Percentiles rank a stretch among this genome's conserved stretches.
These are phyloP conservation scores for Populus tremula DNA, from an alignment of 345 rosid genomes.

Conservation along the genomic window DNA sequence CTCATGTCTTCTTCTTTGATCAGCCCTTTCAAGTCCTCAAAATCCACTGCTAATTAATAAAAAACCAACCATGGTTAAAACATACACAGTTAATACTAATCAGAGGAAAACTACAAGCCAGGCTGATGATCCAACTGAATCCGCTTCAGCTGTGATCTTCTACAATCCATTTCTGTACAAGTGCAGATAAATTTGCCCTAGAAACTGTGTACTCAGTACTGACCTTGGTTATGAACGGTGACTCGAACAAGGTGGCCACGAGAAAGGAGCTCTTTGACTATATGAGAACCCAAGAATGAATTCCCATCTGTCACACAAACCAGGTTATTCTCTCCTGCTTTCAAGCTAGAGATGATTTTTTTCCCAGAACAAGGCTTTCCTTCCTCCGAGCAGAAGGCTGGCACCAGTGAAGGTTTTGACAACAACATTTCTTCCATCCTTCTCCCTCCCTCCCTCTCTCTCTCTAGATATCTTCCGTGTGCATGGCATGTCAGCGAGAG, in stretches of 20 bases:
- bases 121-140: neutral
- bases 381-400: constrained; percentile 12
- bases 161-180: neutral
- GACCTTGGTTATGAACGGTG: constrained; percentile 36
- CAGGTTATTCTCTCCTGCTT: constrained; percentile 26
- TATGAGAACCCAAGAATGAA: constrained; percentile 32
- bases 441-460: neutral
- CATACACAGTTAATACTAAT: too few relatives aligned
- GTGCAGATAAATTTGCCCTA: neutral
- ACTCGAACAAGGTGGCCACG: constrained; percentile 36
- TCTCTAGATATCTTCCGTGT: neutral
- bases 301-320: constrained; percentile 44
- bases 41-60: constrained; percentile 16
- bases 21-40: constrained; percentile 24
- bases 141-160: neutral
- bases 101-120: neutral
- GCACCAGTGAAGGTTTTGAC: constrained; percentile 1
- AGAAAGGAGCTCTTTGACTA: constrained; percentile 37
- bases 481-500: neutral
- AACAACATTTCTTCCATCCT: constrained; percentile 15
- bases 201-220: neutral
- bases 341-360: constrained; percentile 16
- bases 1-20: constrained; percentile 24
- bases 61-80: neutral
- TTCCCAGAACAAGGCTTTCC: constrained; percentile 7